Evolutionary conservation across 116 monocot species (phyloP), one percentile per base, ranked within the genome.

Genomic region (Iris pallida): DNA sequence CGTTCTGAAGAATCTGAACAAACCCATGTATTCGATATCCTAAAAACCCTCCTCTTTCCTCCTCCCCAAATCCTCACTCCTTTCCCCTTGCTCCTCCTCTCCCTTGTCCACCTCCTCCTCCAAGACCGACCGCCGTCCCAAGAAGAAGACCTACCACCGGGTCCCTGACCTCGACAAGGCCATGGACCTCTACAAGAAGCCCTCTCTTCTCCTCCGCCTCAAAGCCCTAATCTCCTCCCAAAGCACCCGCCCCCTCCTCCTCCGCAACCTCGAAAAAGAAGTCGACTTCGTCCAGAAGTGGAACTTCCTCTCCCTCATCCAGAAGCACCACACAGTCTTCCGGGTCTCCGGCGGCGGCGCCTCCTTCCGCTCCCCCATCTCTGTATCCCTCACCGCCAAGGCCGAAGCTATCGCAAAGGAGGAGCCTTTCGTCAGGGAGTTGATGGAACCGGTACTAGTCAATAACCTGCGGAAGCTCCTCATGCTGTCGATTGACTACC

Each of bases 221-320:
- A 76, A 80, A 0, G 49, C 75, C 18, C 52, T 91, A 78, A 65
- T 85, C 54, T 0, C 75, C 46, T 42, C 82, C 61, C 41, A 49
- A 57, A 63, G 53, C 20, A 55, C 48, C 19, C 62, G 64, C 3
- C 74, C 91, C 42, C n/a, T 91, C 66, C 84, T 85, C 69, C 68
- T 91, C 66, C 82, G 88, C 0, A 85, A 91, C 78, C 82, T 91
- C 45, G 91, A 91, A 71, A 91, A 88, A 56, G 80, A 88, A 41
- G 82, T 85, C 42, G 91, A 85, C 6, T 91, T 91, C 61, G 76
- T 88, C 58, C 69, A 80, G 47, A 91, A 91, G 45, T 91, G 91
- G 91, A 73, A 75, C 56, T 80, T 82, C 53, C 59, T 88, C n/a
- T 68, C 67, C 65, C 78, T 87, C 14, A 80, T 88, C 59, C 61